Base-by-base conservation (phyloP, 2,329 filamentous ascomycete species). In the Lecanosticta acicola region DNA sequence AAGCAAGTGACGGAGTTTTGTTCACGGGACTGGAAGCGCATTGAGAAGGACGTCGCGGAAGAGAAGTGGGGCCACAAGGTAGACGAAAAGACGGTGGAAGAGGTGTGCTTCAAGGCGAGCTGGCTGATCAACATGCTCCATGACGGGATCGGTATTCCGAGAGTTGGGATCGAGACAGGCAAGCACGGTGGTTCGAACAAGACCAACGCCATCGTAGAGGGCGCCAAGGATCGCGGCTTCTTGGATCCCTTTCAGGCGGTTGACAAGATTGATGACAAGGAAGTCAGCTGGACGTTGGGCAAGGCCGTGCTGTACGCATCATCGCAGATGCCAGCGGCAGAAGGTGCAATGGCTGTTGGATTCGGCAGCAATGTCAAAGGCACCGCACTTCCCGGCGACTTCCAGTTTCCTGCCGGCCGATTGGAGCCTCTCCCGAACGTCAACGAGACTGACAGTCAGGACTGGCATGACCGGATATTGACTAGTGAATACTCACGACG, bases 61-160 rank as follows among this genome's bases (percentile, higher is more conserved):
- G 66, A 87, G 50, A 80, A 85, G 62, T 91, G 80, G 72, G 85
- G 85, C 11, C 81, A 86, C 52, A 89, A 90, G 54, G 77, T 88
- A 1, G 78, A 85, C 55, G 72, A 74, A 47, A 80, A 84, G 58
- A 85, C 83, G 40, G 90, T 90, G 3, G 79, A 84, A 54, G 83
- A 94, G 62, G 86, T 94, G 1, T 98, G 93, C 66, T 98, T 98
- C 76, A 98, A 98, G 66, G 90, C 93, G 0, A 93, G 88, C 3
- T 98, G 94, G 93, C 74, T 98, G 36, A 95, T 98, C 63, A 98
- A 94, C 59, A 84, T 98, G 61, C 75, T 98, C 3, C 91, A 98
- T 60, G 87, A 96, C 52, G 93, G 93, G 1, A 96, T 98, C 54
- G 94, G 93, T 0, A 82, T 98, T 41, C 94, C 94, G 3, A 79